Base-by-base conservation (phyloP, 2,329 filamentous ascomycete genomes). In the Colletotrichum orchidophilum region DNA sequence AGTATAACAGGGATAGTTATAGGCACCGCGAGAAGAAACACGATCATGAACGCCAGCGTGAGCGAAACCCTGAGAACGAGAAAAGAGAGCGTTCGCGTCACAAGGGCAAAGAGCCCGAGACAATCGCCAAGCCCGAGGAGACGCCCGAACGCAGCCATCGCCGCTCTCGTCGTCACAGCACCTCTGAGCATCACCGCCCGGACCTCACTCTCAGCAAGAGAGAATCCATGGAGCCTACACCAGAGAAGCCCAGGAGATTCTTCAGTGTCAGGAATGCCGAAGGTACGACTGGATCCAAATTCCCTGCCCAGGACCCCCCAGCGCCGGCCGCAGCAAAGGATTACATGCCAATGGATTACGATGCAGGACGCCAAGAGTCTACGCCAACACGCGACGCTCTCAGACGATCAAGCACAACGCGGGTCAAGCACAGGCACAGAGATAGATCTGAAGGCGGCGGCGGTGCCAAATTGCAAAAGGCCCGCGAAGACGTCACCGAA, bases 111-210 rank as follows among this genome's bases (percentile, higher is more conserved):
- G 80, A 79, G 26, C 73, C 75, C 9, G 79, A 76, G 39, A 49
- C 70, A 7, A 76, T 29, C 27, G 24, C 27, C 42, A 63, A 35
- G 18, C 55, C 69, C 18, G 65, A 72, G n/a, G 71, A 64, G 52
- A 57, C 42, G n/a, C 27, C 63, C 12, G 70, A 78, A 5, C 74
- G 74, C 33, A 75, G 76, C 57, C 83, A 81, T 50, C 83, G 80
- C 50, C 81, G 80, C 50, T 84, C 83, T 53, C 83, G 81, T 29
- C 82, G 83, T 7, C 80, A 82, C 60, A 85, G 83, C 73, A 78
- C 83, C 29, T 80, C 83, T 5, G 78, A 78, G 46, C 79, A 82
- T 3, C 77, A 79, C 42, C 74, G 74, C 18, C 73, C 77, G 33
- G 73, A 73, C 67, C 76, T 12, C 60, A 70, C 54, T 1, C 50